A percentile compares a stretch with the other conserved stretches of the same genome.
phyloP scores from a whole-genome alignment of 495 filamentous ascomycete genomes.

The Annulohypoxylon nitens region DNA sequence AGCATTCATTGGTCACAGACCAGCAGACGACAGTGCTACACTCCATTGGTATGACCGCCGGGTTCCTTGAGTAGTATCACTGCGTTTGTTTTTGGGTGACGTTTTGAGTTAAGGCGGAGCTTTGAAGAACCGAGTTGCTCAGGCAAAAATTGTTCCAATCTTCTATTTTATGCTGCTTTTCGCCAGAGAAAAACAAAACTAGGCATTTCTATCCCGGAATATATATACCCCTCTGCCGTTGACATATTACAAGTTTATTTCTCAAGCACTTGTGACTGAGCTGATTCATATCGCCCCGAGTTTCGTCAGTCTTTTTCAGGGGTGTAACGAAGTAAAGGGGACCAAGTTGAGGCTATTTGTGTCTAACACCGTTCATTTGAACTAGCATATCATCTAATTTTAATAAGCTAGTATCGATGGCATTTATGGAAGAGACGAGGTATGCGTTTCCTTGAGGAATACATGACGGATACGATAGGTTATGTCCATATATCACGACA shows the following conservation, averaged over 20 bases:
- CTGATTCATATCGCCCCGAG: not conserved
- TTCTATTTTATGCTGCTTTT: conserved; percentile 30
- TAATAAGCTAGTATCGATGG: not conserved
- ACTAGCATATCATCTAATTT: not conserved
- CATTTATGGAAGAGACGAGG: not conserved
- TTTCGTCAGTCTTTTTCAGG: not conserved
- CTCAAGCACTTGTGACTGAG: not conserved
- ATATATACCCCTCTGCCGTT: conserved; percentile 39
- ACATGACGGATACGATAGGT: not conserved
- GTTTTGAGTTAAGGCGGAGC: conserved; percentile 34
- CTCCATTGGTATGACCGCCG: conserved; percentile 12
- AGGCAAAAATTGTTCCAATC: conserved; percentile 35
- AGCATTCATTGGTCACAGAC: conserved; percentile 25
- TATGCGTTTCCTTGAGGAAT: not conserved
- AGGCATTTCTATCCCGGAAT: conserved; percentile 28
- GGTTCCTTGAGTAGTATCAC: conserved; percentile 22
- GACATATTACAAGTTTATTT: conserved; percentile 1
- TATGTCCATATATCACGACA: not conserved
- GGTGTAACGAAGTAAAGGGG: not conserved
- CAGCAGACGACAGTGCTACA: conserved; percentile 13
- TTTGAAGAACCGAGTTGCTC: conserved; percentile 44
- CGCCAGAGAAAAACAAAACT: conserved; percentile 17
- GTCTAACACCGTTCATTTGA: not conserved
- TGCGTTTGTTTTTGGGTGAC: conserved; percentile 20
- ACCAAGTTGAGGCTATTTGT: not conserved